Evolutionary conservation across 2,329 filamentous ascomycete genomes (phyloP).

Genomic region (Ascochyta rabiei): DNA sequence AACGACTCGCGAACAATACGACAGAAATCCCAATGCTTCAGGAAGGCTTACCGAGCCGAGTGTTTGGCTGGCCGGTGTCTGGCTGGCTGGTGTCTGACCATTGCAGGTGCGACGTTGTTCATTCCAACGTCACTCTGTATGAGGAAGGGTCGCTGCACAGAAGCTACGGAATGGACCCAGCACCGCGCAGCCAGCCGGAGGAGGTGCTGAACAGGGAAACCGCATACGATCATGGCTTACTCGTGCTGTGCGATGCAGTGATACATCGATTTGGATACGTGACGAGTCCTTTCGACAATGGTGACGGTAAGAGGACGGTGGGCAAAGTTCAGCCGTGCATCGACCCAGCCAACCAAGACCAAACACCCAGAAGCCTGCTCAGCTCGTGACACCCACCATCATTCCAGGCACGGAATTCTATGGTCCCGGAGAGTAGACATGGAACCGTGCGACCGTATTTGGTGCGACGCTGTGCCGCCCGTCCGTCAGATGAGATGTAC

Average conservation of each 20-base stretch:
- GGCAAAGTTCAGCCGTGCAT: slow-evolving; percentile 1
- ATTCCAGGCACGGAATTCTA: slow-evolving; percentile 14
- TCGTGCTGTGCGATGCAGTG: slow-evolving; percentile 12
- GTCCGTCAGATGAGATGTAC: not conserved
- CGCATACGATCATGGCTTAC: slow-evolving; percentile 6
- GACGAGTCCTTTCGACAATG: slow-evolving; percentile 1
- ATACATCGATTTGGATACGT: slow-evolving; percentile 5
- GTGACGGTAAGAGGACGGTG: not conserved
- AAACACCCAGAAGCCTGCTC: slow-evolving; percentile 3
- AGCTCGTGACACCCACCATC: slow-evolving; percentile 20
- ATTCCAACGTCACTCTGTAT: slow-evolving; percentile 14
- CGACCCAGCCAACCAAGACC: slow-evolving; percentile 4
- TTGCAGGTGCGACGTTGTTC: not conserved
- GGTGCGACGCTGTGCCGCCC: slow-evolving; percentile 1
- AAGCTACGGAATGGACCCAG: slow-evolving; percentile 7
- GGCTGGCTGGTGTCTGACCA: not conserved
- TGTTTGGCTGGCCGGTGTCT: not conserved
- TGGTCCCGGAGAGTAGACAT: slow-evolving; percentile 4
- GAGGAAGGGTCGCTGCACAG: slow-evolving; percentile 6
- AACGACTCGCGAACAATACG: slow-evolving; percentile 11
- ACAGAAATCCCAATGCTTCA: not conserved
- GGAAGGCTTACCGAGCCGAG: slow-evolving; percentile 8
- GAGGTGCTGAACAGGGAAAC: slow-evolving; percentile 11
- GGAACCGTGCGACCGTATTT: slow-evolving; percentile 9
- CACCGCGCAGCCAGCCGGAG: slow-evolving; percentile 8